A percentile compares a stretch with the other conserved stretches of the same genome.
Conservation (phyloP, 768 basidiomycete species). For the Leccinum rimulosum region DNA sequence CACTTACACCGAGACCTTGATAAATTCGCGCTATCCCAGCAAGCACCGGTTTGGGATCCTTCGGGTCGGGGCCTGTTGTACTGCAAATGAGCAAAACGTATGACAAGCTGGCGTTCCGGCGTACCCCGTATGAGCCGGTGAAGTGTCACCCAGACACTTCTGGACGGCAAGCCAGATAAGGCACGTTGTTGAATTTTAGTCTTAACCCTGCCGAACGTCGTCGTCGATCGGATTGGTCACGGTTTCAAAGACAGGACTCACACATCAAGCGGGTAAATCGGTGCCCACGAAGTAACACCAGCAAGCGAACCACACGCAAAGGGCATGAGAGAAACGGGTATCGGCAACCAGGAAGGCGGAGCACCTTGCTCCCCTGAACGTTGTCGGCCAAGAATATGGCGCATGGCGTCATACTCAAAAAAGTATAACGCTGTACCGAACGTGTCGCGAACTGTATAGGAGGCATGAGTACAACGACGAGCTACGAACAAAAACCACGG, state of each 20-base stretch:
- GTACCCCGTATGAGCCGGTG: conserved; percentile 77
- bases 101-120: conserved; percentile 4
- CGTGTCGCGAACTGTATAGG: conserved; percentile 75
- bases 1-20: conserved; percentile 91
- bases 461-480: neutral
- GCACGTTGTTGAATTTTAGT: conserved; percentile 95
- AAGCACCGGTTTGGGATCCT: conserved; percentile 70
- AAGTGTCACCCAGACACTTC: conserved; percentile 72
- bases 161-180: conserved; percentile 72
- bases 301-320: conserved; percentile 90
- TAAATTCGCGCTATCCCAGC: conserved; percentile 84
- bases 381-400: conserved; percentile 77
- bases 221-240: neutral
- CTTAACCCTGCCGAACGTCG: conserved; percentile 59
- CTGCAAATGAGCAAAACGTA: neutral
- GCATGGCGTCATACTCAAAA: conserved; percentile 89
- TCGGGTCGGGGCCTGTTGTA: conserved; percentile 69
- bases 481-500: conserved; percentile 24
- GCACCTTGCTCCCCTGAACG: conserved; percentile 77
- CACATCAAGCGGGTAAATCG: conserved; percentile 96
- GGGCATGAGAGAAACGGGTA: conserved; percentile 75
- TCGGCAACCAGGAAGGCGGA: conserved; percentile 84
- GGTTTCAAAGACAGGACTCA: conserved; percentile 35
- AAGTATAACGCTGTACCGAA: conserved; percentile 90
- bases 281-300: conserved; percentile 85